Evolutionary conservation across 495 filamentous ascomycete genomes (phyloP).

Genomic region (Hamigera avellanea): DNA sequence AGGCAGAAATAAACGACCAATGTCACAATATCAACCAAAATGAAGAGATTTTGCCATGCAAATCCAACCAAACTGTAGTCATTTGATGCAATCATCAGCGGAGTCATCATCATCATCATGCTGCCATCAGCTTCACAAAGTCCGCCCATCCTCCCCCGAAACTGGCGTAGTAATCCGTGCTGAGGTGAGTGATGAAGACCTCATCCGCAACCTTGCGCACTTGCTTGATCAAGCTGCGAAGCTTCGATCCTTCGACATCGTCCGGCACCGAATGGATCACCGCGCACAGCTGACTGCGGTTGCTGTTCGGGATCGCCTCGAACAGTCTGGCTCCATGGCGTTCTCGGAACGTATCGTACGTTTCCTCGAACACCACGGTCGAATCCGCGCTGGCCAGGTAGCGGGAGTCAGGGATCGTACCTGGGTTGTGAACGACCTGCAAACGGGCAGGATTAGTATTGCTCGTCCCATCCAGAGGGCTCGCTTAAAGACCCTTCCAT

Average conservation of each 20-base stretch:
- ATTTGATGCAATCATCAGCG: too few relatives aligned
- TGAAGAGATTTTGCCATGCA: too few relatives aligned
- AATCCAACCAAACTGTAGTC: too few relatives aligned
- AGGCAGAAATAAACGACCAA: too few relatives aligned
- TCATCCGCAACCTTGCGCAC: conserved; percentile 25
- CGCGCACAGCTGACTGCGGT: conserved; percentile 22
- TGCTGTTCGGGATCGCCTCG: conserved; percentile 19
- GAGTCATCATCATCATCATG: too few relatives aligned
- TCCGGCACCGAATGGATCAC: conserved; percentile 35
- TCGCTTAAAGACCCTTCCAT: background rate
- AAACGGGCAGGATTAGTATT: background rate
- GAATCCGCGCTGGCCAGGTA: conserved; percentile 30
- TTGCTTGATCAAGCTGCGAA: conserved; percentile 24
- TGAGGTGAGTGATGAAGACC: conserved; percentile 34
- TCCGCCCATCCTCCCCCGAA: conserved; percentile 31
- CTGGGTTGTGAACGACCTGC: conserved; percentile 40
- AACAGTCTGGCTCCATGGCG: conserved; percentile 22
- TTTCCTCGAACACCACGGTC: conserved; percentile 36
- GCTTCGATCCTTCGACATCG: conserved; percentile 15
- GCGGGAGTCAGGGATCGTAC: conserved; percentile 31
- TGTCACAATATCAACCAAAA: too few relatives aligned
- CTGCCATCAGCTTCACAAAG: conserved; percentile 16
- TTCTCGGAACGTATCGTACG: conserved; percentile 30
- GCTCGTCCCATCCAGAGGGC: too few relatives aligned
- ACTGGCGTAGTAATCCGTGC: conserved; percentile 31